Evolutionary conservation across 768 basidiomycete species (phyloP), one percentile per base, ranked within the genome.

Genomic region (Leccinellum rugosiceps): DNA sequence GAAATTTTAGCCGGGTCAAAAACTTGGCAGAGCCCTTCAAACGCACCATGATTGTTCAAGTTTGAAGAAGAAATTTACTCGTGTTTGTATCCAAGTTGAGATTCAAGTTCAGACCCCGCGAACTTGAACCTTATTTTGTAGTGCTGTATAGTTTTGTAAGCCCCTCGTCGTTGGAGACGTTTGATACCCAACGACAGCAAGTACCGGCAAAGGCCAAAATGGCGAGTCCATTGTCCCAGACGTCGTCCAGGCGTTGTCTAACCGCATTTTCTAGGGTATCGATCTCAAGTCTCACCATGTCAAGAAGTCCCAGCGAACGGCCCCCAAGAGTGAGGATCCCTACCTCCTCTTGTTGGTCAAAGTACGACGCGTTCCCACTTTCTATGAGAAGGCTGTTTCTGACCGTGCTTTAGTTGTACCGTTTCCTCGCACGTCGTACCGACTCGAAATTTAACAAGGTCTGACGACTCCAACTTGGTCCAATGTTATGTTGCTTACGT

Each of bases 271-370:
- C 23, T 58, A 92, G 94, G 94, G 94, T 88, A 96, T 97, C 78
- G 94, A 97, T 80, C 85, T 98, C 78, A 82, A 83, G 75, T 79
- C 82, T 77, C 96, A 98, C 83, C 96, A 99, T 87, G 95, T 97
- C 87, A 96, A 91, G 88, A 98, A 97, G 85, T 86, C 94, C 67
- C 80, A 85, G 72, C 87, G 97, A 63, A 90, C 90, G 66, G 92
- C 92, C 62, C 97, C 97, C 75, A 92, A 92, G 83, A 96, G 93
- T 76, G 93, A 98, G 90, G 97, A 99, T 78, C 96, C 96, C 17
- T 98, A 99, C 81, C 85, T 99, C 68, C 87, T 97, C 69, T 84
- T 98, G 69, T 87, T 99, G 61, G 97, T 98, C 78, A 98, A 98
- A 86, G 95, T 95, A 71, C 59, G 77, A 34, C 49, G 68, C 43